These are phyloP conservation scores for Psilocybe azurescens DNA, from an alignment of 768 basidiomycete genomes.

Conservation along the genomic window DNA sequence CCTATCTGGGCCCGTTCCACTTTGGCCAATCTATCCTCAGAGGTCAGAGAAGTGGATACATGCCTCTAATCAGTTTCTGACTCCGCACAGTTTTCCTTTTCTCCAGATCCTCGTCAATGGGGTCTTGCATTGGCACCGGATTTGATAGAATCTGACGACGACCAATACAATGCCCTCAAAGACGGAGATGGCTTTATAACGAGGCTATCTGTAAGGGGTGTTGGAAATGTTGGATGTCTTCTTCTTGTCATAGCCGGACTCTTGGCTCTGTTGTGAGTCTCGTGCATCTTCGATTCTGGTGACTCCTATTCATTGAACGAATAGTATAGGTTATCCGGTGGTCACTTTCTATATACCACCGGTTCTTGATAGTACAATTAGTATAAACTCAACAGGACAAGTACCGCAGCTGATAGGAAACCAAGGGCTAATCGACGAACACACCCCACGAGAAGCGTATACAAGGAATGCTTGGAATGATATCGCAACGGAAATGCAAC, in stretches of 20 bases:
- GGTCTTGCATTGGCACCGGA: conserved; percentile 51
- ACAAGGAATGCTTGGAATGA: conserved; percentile 62
- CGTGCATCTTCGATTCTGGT: not conserved
- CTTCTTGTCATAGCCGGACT: conserved; percentile 45
- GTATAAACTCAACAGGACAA: conserved; percentile 61
- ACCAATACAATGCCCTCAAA: conserved; percentile 31
- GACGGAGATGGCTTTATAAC: conserved; percentile 17
- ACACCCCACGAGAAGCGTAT: conserved; percentile 61
- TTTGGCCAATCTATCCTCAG: conserved; percentile 30
- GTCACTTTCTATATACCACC: conserved; percentile 34
- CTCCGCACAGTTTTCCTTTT: conserved; percentile 50
- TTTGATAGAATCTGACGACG: conserved; percentile 48
- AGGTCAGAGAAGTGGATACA: conserved; percentile 20
- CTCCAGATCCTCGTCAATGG: conserved; percentile 62
- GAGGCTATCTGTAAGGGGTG: conserved; percentile 65
- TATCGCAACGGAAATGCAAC: conserved; percentile 48
- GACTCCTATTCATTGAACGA: not conserved
- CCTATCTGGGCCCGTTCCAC: conserved; percentile 36
- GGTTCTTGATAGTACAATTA: conserved; percentile 45
- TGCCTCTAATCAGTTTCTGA: not conserved
- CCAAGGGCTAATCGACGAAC: conserved; percentile 57
- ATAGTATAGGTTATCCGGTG: conserved; percentile 45
- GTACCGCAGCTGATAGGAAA: conserved; percentile 65
- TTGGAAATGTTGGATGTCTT: conserved; percentile 67
- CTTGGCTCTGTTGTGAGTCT: conserved; percentile 68